Evolutionary conservation across 306 rosid species (phyloP), one percentile per base, ranked within the genome.

Genomic region (Lupinus albus): DNA sequence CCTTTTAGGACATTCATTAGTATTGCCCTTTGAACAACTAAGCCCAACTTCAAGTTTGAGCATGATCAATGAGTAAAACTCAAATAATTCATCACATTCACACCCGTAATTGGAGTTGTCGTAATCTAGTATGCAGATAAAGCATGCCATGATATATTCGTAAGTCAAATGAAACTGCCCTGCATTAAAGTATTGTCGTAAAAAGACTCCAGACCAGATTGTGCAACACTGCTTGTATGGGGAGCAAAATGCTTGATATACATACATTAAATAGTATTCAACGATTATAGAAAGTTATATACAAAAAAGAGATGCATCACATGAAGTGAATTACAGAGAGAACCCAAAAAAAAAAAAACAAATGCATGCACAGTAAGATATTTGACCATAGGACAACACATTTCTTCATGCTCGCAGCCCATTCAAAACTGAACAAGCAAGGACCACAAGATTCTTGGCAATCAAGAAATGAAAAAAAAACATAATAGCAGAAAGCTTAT

Each of bases 261-360:
- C 77, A 77, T 72, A 75, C 70, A 74, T 73, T 76, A 67, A 72
- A 62, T 76, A 75, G 68, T 61, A 60, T 55, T 45, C 51, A 49
- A 70, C 38, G 51, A 79, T 67, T 32, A 74, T 68, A 73, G n/a
- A 13, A 69, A 64, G 79, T 79, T 85, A 83, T 88, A 55, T 85
- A 85, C 91, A 88, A 76, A 75, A 72, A 61, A 35, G 73, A 66
- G 66, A 63, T 25, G 61, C 55, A 69, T 36, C 61, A 54, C 59
- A 68, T 65, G 52, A 56, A 63, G 80, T 74, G 53, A 66, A 81
- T 36, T 74, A 56, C 36, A 41, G 20, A 59, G 8, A 68, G 32
- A 75, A 72, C 38, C 56, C 61, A 49, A 71, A 46, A 58, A 28
- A 61, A 68, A 66, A 49, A 71, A 46, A 58, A 28, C 66, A 68